phyloP scores from a whole-genome alignment of 2,329 filamentous ascomycete species.

The Sclerotinia spermophila region DNA sequence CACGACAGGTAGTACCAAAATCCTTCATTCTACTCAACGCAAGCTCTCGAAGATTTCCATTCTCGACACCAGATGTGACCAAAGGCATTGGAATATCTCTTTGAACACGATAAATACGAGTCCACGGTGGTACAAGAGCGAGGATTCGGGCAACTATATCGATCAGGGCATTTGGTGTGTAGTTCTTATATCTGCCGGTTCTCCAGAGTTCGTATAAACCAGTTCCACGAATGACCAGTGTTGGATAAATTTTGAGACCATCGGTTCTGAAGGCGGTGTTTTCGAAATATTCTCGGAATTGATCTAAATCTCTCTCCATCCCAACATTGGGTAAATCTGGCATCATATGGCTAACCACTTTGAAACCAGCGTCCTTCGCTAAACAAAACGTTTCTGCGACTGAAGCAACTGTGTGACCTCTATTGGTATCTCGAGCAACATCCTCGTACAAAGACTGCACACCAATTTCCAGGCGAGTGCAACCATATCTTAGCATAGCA shows the following conservation, averaged over 20 bases:
- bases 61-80: slow-evolving; percentile 97
- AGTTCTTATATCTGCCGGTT: slow-evolving; percentile 96
- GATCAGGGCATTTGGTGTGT: slow-evolving; percentile 93
- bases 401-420: slow-evolving; percentile 90
- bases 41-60: slow-evolving; percentile 90
- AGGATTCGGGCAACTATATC: slow-evolving; percentile 96
- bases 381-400: slow-evolving; percentile 96
- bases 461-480: slow-evolving; percentile 88
- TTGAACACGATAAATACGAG: slow-evolving; percentile 96
- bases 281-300: slow-evolving; percentile 97
- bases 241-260: slow-evolving; percentile 96
- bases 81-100: slow-evolving; percentile 99
- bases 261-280: slow-evolving; percentile 95
- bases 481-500: slow-evolving; percentile 96
- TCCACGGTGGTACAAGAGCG: slow-evolving; percentile 94
- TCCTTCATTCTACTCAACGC: slow-evolving; percentile 98
- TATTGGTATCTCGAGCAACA: slow-evolving; percentile 95
- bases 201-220: slow-evolving; percentile 97
- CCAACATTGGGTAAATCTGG: slow-evolving; percentile 96
- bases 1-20: slow-evolving; percentile 93
- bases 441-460: slow-evolving; percentile 98
- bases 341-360: slow-evolving; percentile 99
- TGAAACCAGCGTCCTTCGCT: slow-evolving; percentile 98
- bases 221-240: slow-evolving; percentile 92
- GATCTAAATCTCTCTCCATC: slow-evolving; percentile 95